These are phyloP conservation scores for Neurospora sp. DNA, from an alignment of 495 filamentous ascomycete species.

Conservation along the genomic window DNA sequence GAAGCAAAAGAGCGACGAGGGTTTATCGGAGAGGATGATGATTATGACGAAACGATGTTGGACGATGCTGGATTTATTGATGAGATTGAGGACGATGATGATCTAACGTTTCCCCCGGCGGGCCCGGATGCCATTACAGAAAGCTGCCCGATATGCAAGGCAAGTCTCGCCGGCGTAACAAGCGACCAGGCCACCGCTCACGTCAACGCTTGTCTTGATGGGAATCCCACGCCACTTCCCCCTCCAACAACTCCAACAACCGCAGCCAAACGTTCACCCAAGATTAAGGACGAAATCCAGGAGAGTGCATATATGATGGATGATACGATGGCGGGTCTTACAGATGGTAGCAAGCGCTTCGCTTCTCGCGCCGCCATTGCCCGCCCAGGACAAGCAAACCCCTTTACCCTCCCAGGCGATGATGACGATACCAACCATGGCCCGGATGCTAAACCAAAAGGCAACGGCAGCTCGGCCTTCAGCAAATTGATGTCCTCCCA, in stretches of 20 bases:
- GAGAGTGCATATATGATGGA: slow-evolving; percentile 3
- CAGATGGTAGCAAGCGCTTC: slow-evolving; percentile 43
- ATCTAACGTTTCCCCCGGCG: not conserved
- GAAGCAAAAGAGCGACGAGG: slow-evolving; percentile 36
- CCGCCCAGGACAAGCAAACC: slow-evolving; percentile 66
- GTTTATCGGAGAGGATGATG: slow-evolving; percentile 20
- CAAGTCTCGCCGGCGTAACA: slow-evolving; percentile 46
- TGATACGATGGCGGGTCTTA: slow-evolving; percentile 21
- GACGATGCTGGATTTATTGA: slow-evolving; percentile 4
- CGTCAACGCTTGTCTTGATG: slow-evolving; percentile 90
- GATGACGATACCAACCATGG: not conserved
- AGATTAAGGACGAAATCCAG: not conserved
- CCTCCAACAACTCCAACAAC: slow-evolving; percentile 9
- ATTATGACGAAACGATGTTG: slow-evolving; percentile 10
- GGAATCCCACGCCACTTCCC: slow-evolving; percentile 48
- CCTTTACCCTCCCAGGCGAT: slow-evolving; percentile 44
- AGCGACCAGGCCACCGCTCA: slow-evolving; percentile 57
- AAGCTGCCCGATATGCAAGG: slow-evolving; percentile 69
- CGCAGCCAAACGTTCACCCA: not conserved
- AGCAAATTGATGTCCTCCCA: slow-evolving; percentile 85
- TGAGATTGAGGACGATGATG: not conserved
- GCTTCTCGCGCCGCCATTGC: slow-evolving; percentile 54
- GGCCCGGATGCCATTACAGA: slow-evolving; percentile 20
- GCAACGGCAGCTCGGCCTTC: slow-evolving; percentile 54
- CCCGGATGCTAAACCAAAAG: not conserved